Conservation (phyloP, 2,329 filamentous ascomycete genomes). For the Orbilia blumenaviensis region DNA sequence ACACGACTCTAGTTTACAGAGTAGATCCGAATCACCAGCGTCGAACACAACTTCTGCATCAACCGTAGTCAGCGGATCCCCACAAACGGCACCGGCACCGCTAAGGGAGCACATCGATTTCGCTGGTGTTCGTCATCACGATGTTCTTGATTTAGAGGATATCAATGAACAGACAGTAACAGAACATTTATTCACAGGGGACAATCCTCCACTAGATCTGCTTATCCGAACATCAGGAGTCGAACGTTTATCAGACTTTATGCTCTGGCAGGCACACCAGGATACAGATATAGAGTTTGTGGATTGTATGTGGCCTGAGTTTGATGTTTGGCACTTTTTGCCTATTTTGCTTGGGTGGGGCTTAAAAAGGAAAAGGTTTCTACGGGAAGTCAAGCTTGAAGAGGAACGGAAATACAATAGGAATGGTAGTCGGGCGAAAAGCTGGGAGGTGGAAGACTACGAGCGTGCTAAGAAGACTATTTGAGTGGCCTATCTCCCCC, state of each 20-base stretch:
- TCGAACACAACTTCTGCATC: slow-evolving; percentile 44
- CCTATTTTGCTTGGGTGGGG: slow-evolving; percentile 94
- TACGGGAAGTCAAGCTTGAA: slow-evolving; percentile 59
- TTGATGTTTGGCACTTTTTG: slow-evolving; percentile 91
- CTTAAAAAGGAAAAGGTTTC: slow-evolving; percentile 66
- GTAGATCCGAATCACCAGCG: slow-evolving; percentile 38
- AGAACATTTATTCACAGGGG: slow-evolving; percentile 85
- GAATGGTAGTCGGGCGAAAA: slow-evolving; percentile 12
- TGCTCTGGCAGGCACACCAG: slow-evolving; percentile 98
- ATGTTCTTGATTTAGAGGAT: slow-evolving; percentile 75
- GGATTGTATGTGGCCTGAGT: slow-evolving; percentile 93
- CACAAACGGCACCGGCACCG: not conserved
- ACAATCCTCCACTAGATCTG: slow-evolving; percentile 86
- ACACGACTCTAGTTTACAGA: not conserved
- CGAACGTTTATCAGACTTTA: slow-evolving; percentile 91
- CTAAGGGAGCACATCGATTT: slow-evolving; percentile 45
- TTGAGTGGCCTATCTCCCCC: not conserved
- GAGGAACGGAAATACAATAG: slow-evolving; percentile 50
- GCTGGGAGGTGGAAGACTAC: not conserved
- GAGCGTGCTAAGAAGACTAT: slow-evolving; percentile 13
- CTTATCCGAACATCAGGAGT: slow-evolving; percentile 93
- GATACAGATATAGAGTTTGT: slow-evolving; percentile 92
- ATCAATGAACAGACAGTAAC: slow-evolving; percentile 85
- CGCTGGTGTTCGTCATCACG: slow-evolving; percentile 38
- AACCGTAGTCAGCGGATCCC: slow-evolving; percentile 36